Percentiles rank a stretch among this genome's conserved stretches.
Evolutionary conservation across 306 rosid genomes (phyloP).

Genomic region (Fragaria ananassa): DNA sequence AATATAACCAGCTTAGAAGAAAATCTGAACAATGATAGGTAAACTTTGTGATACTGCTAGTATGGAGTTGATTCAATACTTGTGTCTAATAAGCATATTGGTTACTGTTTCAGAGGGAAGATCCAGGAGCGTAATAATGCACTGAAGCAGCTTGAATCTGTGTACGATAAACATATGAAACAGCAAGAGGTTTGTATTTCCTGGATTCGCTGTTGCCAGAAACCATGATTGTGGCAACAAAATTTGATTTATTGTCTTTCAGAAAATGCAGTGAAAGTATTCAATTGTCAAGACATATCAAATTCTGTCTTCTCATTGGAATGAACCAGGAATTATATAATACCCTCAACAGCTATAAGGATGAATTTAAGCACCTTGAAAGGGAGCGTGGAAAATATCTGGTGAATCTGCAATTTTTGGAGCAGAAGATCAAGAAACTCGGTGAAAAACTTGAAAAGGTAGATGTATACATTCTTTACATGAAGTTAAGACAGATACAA

Average conservation of each 20-base stretch:
- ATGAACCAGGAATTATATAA: constrained; percentile 61
- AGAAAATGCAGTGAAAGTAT: neutral
- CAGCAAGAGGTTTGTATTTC: constrained; percentile 66
- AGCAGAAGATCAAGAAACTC: constrained; percentile 78
- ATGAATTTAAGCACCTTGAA: constrained; percentile 85
- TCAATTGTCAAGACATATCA: neutral
- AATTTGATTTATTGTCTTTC: neutral
- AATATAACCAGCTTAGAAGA: constrained; percentile 55
- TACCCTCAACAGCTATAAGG: constrained; percentile 73
- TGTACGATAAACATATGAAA: constrained; percentile 52
- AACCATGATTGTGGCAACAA: neutral
- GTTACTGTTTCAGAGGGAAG: constrained; percentile 52
- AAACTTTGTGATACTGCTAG: constrained; percentile 1
- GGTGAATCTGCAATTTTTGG: constrained; percentile 76
- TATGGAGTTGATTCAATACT: constrained; percentile 10
- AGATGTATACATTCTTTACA: constrained; percentile 16
- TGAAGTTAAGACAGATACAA: constrained; percentile 3
- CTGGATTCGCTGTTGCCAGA: constrained; percentile 15
- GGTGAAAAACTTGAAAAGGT: constrained; percentile 85
- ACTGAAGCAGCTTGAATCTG: constrained; percentile 73
- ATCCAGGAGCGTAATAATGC: constrained; percentile 55
- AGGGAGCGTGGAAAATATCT: constrained; percentile 79
- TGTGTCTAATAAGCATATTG: neutral
- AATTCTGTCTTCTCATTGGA: constrained; percentile 16
- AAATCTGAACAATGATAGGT: constrained; percentile 73